Evolutionary conservation across 2,329 filamentous ascomycete species (phyloP), one percentile per base, ranked within the genome.

Genomic region (Aspergillus costaricaensis): DNA sequence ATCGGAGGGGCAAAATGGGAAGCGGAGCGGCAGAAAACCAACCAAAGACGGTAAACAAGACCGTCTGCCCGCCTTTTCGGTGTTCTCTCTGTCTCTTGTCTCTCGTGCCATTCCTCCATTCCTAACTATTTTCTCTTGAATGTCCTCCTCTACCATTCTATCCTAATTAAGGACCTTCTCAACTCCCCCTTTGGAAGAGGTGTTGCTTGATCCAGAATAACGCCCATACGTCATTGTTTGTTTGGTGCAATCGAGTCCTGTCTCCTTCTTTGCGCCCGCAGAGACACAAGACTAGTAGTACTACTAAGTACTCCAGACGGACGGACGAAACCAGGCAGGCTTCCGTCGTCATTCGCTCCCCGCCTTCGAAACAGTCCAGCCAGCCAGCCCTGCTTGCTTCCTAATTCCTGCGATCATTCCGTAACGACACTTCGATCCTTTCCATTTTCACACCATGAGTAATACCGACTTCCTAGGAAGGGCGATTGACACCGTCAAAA

Each of bases 401-500:
- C 21, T 30, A 2, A 2, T n/a, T 23, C 21, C 25, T 15, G 23
- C 44, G 23, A 49, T 27, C 44, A 27, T 25, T 50, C 41, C 47
- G 47, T 50, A 23, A 50, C 23, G n/a, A 30, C 10, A 36, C 10
- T 15, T 17, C 25, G 7, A 50, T 44, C 27, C 66, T 68, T 55
- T 55, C 61, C 72, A 79, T 82, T 72, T 15, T 61, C 73, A 79
- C 25, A 82, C 72, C 71, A 97, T 97, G 93, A 96, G 92, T 69
- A 92, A 93, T 76, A 96, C 92, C 77, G 95, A 99, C 81, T 99
- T 98, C 77, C 88, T 97, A 72, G 93, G 93, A 73, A 92, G 94
- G 71, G 95, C 95, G 72, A 98, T 98, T 82, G 92, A 96, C 74
- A 89, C 91, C 78, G 94, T 99, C 72, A 96, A 96, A 80, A 96